Evolutionary conservation across 805 yeast genomes (phyloP).

Genomic region (Diddensiella transvaalensis): DNA sequence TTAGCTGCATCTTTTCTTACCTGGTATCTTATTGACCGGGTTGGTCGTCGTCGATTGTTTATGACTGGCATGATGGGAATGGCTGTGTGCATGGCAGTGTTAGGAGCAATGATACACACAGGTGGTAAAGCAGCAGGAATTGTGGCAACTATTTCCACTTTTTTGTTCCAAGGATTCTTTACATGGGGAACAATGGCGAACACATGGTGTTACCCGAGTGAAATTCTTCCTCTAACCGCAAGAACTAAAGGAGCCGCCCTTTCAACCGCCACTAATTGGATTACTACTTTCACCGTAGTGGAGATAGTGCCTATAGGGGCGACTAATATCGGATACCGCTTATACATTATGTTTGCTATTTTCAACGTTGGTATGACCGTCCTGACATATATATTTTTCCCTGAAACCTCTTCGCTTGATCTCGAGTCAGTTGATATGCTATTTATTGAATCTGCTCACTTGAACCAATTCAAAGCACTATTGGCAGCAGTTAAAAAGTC

Average conservation of each 20-base stretch:
- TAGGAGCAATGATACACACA: background rate
- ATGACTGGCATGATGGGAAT: slow-evolving; percentile 47
- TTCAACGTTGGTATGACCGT: slow-evolving; percentile 38
- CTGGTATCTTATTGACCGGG: slow-evolving; percentile 10
- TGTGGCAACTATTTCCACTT: slow-evolving; percentile 8
- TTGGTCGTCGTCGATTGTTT: slow-evolving; percentile 63
- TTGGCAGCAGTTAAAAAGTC: background rate
- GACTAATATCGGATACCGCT: slow-evolving; percentile 40
- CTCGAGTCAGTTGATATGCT: slow-evolving; percentile 43
- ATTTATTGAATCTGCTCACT: slow-evolving; percentile 13
- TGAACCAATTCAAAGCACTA: background rate
- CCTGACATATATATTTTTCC: slow-evolving; percentile 39
- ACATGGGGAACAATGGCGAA: slow-evolving; percentile 43
- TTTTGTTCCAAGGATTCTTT: slow-evolving; percentile 41
- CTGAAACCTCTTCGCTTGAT: slow-evolving; percentile 46
- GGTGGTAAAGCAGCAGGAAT: slow-evolving; percentile 7
- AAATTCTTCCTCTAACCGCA: slow-evolving; percentile 57
- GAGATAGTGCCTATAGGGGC: slow-evolving; percentile 42
- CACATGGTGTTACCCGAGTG: slow-evolving; percentile 64
- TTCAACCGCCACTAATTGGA: slow-evolving; percentile 64
- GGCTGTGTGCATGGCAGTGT: slow-evolving; percentile 31
- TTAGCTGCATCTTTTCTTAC: slow-evolving; percentile 9
- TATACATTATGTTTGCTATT: slow-evolving; percentile 35
- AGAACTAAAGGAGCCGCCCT: slow-evolving; percentile 66
- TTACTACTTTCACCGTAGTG: slow-evolving; percentile 37